Conservation (phyloP, 805 yeast species). For the Metschnikowia colocasiae region DNA sequence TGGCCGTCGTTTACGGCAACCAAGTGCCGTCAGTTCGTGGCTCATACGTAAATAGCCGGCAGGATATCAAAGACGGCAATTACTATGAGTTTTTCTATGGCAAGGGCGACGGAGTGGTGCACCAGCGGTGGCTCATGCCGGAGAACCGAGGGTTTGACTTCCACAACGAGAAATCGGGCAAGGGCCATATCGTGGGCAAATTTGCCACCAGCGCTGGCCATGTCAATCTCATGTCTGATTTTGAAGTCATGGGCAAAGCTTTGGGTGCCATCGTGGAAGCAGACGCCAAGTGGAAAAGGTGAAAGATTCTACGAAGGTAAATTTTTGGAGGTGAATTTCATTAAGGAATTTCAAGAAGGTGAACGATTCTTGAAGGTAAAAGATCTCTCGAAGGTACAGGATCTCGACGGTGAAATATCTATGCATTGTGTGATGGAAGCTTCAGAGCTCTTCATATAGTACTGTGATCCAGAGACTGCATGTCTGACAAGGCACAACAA, state of each 20-base stretch:
- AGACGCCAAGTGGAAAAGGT: conserved; percentile 40
- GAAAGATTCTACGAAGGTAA: not conserved
- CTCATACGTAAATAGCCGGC: conserved; percentile 56
- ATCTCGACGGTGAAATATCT: too few species aligned
- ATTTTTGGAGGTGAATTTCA: too few species aligned
- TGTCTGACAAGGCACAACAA: conserved; percentile 73
- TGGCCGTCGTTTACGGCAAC: conserved; percentile 79
- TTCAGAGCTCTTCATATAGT: conserved; percentile 49
- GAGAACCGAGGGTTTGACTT: conserved; percentile 57
- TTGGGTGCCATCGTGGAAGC: conserved; percentile 57
- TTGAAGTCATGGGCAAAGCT: conserved; percentile 69
- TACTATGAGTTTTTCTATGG: conserved; percentile 79
- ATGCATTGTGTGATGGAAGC: not conserved
- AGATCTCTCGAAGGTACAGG: too few species aligned
- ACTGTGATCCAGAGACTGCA: conserved; percentile 88
- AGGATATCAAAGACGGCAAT: conserved; percentile 66
- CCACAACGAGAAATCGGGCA: conserved; percentile 27
- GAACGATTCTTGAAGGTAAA: too few species aligned
- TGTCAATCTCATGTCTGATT: conserved; percentile 73
- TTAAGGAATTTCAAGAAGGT: too few species aligned
- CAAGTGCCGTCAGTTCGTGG: conserved; percentile 83
- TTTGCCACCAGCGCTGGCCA: conserved; percentile 68
- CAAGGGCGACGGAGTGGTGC: conserved; percentile 92
- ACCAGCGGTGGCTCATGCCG: conserved; percentile 80
- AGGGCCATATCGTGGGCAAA: conserved; percentile 61